Evolutionary conservation across 2,329 filamentous ascomycete species (phyloP), one percentile per base, ranked within the genome.

Genomic region (Xylariaceae sp.): DNA sequence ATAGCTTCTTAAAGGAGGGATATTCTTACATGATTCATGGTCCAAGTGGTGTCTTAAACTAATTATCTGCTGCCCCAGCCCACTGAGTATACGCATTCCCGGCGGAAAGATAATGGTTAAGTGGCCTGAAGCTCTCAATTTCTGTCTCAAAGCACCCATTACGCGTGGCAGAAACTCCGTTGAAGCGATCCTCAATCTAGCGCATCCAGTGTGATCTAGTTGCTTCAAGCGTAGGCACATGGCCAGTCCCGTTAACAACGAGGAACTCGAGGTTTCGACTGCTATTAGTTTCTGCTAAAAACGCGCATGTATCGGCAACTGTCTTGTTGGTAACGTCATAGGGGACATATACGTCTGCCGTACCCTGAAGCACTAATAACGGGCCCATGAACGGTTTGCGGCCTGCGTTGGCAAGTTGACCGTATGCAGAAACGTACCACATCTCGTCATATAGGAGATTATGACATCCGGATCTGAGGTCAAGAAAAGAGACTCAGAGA

Each of bases 361-460:
- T 56, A 11, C 67, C 68, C 39, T 68, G 65, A 2, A 70, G 17
- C 4, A 71, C 63, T 0, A 70, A 54, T 50, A 71, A 44, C 4
- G 67, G 68, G 0, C 64, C 67, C 2, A 50, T 49, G 37, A 68
- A 63, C 5, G 61, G 52, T 29, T 56, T 61, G 2, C 61, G 55
- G 2, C 66, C 67, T 11, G 55, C 61, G 21, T 54, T 51, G 16
- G 53, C 53, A 1, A 64, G 37, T 16, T 58, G 49, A 1, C 51
- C 48, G 41, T 60, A 67, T 3, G 50, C 48, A 3, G 48, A 23
- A 1, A 48, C 49, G 22, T 56, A 53, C 29, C 41, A 54, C 3
- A 53, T 57, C 35, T 50, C 32, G 7, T 55, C 35, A 32, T 50
- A 66, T 17, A 37, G 57, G 22, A 40, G 47, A 20, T 39, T 17